Evolutionary conservation across 176 grass and related monocot genomes (phyloP).

Genomic region (Oryza punctata): DNA sequence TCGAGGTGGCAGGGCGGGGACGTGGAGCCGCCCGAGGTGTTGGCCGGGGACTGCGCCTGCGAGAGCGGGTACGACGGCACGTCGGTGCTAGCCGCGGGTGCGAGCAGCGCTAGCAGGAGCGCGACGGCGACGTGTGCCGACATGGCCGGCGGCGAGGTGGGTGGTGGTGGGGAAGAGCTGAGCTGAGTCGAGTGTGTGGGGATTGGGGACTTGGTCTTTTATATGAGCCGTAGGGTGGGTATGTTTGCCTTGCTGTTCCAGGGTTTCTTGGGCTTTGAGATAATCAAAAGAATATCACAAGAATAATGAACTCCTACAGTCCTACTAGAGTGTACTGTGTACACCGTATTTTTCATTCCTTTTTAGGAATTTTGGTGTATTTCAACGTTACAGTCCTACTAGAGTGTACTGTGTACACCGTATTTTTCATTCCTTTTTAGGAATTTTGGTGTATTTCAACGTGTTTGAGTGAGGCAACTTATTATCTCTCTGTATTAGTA

Average conservation of each 20-base stretch:
- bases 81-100: conserved; percentile 9
- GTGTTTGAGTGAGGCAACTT: too few relatives aligned
- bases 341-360: too few relatives aligned
- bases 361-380: too few relatives aligned
- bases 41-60: conserved; percentile 42
- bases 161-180: neutral
- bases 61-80: conserved; percentile 35
- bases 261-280: conserved; percentile 7
- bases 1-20: conserved; percentile 86
- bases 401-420: too few relatives aligned
- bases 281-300: neutral
- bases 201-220: conserved; percentile 30
- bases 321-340: too few relatives aligned
- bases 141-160: conserved; percentile 48
- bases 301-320: neutral
- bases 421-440: too few relatives aligned
- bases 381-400: too few relatives aligned
- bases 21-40: conserved; percentile 31
- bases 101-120: conserved; percentile 41
- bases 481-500: too few relatives aligned
- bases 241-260: conserved; percentile 22
- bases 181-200: neutral
- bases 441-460: too few relatives aligned
- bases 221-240: conserved; percentile 4
- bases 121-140: conserved; percentile 31